A percentile compares a stretch with the other conserved stretches of the same genome.
Conservation (phyloP, 208 protist genomes). For the Porcisia deanei region DNA sequence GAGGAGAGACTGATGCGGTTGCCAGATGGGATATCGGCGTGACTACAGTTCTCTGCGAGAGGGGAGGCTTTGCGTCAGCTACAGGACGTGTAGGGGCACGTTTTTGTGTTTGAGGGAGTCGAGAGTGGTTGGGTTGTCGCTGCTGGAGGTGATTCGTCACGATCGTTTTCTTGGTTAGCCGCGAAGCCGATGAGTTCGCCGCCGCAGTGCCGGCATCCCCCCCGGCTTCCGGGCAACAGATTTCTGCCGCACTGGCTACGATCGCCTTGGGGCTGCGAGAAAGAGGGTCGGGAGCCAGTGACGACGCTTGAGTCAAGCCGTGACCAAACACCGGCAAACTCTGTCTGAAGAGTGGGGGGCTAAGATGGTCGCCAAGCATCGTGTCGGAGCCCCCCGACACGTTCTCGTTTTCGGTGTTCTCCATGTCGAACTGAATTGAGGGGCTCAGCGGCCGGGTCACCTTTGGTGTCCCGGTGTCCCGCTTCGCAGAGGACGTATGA, state of each 20-base stretch:
- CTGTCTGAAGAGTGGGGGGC: neutral
- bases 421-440: conserved; percentile 20
- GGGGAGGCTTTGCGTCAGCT: neutral
- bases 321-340: neutral
- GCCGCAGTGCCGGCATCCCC: neutral
- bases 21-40: conserved; percentile 14
- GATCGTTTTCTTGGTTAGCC: conserved; percentile 35
- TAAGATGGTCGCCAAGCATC: neutral
- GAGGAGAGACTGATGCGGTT: conserved; percentile 1
- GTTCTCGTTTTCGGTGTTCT: conserved; percentile 5
- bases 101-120: conserved; percentile 5
- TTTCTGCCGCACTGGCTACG: neutral
- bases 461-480: conserved; percentile 2
- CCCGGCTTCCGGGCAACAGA: neutral
- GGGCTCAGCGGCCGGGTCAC: conserved; percentile 9
- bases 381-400: neutral
- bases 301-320: neutral
- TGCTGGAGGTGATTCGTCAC: conserved; percentile 37
- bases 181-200: neutral
- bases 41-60: conserved; percentile 7
- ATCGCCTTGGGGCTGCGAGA: neutral
- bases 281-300: neutral
- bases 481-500: neutral
- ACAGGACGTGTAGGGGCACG: neutral
- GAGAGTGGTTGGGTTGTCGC: neutral